Evolutionary conservation across 805 yeast genomes (phyloP).

Genomic region (Yarrowia sp.): DNA sequence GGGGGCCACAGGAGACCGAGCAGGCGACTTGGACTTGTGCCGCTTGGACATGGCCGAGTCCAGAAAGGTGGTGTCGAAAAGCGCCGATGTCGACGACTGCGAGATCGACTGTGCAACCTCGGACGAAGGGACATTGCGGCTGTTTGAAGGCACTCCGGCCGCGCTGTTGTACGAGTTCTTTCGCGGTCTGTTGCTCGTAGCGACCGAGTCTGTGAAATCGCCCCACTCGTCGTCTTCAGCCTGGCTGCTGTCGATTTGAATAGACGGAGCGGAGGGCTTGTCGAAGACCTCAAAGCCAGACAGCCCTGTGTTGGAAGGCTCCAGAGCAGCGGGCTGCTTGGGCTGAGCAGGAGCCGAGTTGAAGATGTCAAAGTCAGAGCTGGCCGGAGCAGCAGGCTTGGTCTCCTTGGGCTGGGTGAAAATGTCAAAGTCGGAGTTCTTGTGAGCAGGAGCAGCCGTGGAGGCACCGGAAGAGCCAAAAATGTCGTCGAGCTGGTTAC

Average conservation of each 20-base stretch:
- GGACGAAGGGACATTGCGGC: not conserved
- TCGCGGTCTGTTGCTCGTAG: not conserved
- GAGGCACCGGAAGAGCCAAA: not conserved
- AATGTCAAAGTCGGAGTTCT: not conserved
- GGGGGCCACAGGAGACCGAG: not conserved
- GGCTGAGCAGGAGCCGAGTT: not conserved
- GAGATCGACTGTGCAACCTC: conserved; percentile 8
- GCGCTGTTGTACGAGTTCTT: conserved; percentile 18
- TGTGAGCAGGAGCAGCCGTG: too few relatives aligned
- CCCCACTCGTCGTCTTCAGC: conserved; percentile 12
- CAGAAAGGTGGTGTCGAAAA: conserved; percentile 13
- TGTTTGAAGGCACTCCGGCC: not conserved
- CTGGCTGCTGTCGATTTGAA: not conserved
- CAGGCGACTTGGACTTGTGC: not conserved
- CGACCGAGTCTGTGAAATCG: conserved; percentile 9
- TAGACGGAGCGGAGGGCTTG: not conserved
- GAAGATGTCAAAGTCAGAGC: not conserved
- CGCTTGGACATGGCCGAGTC: not conserved
- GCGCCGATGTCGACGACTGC: not conserved
- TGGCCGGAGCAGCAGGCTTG: not conserved
- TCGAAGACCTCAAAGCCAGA: conserved; percentile 7
- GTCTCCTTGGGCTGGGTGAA: not conserved
- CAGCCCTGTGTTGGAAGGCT: not conserved
- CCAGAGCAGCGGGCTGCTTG: not conserved
- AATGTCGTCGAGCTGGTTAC: not conserved